A percentile compares a stretch with the other conserved stretches of the same genome.
phyloP scores from a whole-genome alignment of 805 yeast genomes.

The Lachancea meyersii region DNA sequence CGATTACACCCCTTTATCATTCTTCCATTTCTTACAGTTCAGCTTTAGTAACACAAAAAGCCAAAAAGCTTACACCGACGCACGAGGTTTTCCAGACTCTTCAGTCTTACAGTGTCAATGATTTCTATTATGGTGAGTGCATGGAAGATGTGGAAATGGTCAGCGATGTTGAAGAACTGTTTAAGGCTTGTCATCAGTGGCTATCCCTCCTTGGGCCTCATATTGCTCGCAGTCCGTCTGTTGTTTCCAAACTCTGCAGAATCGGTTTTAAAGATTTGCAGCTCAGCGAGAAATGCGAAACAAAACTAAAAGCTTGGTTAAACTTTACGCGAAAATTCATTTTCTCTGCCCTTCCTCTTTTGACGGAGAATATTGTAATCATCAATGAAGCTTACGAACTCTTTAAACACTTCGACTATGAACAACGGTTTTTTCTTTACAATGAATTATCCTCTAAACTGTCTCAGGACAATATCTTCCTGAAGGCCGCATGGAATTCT shows the following conservation, averaged over 20 bases:
- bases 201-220: conserved; percentile 51
- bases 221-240: conserved; percentile 41
- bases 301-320: conserved; percentile 42
- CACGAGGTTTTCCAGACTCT: conserved; percentile 3
- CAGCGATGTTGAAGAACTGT: conserved; percentile 38
- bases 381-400: conserved; percentile 55
- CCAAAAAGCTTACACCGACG: neutral
- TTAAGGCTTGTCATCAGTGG: conserved; percentile 42
- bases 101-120: conserved; percentile 12
- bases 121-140: conserved; percentile 51
- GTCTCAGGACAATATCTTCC: conserved; percentile 47
- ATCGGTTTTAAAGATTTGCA: conserved; percentile 43
- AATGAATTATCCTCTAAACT: conserved; percentile 64
- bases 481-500: conserved; percentile 53
- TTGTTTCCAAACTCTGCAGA: conserved; percentile 56
- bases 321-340: conserved; percentile 58
- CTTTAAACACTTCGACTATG: conserved; percentile 48
- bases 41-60: neutral
- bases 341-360: conserved; percentile 52
- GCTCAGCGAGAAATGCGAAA: conserved; percentile 12
- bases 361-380: conserved; percentile 52
- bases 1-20: conserved; percentile 43
- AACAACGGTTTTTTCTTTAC: conserved; percentile 67
- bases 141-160: conserved; percentile 35
- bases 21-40: conserved; percentile 4